Evolutionary conservation across 345 rosid genomes (phyloP).

Genomic region (Chamaenerion angustifolium): DNA sequence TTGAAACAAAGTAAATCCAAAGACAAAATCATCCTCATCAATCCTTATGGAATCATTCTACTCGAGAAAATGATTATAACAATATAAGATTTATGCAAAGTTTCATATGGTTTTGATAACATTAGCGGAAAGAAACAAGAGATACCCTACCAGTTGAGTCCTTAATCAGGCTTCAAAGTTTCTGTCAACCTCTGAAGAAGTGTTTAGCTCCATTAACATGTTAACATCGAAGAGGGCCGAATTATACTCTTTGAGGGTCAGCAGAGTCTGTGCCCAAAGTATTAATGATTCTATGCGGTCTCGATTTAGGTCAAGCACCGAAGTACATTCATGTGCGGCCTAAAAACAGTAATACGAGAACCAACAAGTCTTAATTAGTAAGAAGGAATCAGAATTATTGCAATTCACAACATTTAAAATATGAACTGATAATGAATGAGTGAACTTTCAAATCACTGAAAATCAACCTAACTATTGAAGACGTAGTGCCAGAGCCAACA

Average conservation of each 20-base stretch:
- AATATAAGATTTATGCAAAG: background rate
- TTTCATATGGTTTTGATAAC: background rate
- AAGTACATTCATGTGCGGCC: slow-evolving; percentile 91
- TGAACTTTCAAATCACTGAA: no score
- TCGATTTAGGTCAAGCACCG: slow-evolving; percentile 85
- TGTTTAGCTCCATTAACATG: slow-evolving; percentile 67
- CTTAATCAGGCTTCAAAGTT: slow-evolving; percentile 74
- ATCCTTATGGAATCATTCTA: background rate
- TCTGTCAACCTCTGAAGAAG: slow-evolving; percentile 67
- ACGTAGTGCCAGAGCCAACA: no score
- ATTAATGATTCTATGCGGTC: slow-evolving; percentile 79
- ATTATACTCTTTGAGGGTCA: slow-evolving; percentile 70
- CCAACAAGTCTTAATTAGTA: no score
- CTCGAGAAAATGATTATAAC: background rate
- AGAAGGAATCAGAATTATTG: no score
- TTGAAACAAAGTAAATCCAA: no score
- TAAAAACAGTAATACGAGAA: no score
- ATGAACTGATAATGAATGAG: no score
- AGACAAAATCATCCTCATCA: no score
- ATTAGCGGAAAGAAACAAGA: background rate
- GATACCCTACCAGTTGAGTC: slow-evolving; percentile 62
- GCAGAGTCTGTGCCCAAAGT: slow-evolving; percentile 85
- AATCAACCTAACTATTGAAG: slow-evolving; percentile 1
- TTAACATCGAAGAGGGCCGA: slow-evolving; percentile 87
- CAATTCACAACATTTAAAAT: no score